Evolutionary conservation across 495 filamentous ascomycete species (phyloP).

Genomic region (Penicillium fimorum): DNA sequence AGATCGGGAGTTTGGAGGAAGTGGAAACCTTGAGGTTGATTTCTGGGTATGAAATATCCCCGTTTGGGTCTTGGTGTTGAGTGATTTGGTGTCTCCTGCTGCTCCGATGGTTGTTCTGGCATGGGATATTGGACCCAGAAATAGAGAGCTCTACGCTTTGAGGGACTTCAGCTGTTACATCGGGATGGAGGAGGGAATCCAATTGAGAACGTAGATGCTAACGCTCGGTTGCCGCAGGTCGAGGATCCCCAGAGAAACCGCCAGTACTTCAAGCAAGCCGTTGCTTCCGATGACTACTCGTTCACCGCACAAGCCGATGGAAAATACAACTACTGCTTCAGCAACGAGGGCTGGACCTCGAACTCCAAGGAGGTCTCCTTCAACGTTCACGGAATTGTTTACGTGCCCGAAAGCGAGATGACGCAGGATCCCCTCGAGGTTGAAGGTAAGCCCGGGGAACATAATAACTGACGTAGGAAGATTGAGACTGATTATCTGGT

Average conservation of each 20-base stretch:
- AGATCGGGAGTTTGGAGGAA: slow-evolving; percentile 91
- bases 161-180: neutral
- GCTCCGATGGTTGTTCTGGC: neutral
- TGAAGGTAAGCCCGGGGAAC: slow-evolving; percentile 59
- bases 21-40: slow-evolving; percentile 93
- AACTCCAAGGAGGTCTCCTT: slow-evolving; percentile 96
- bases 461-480: neutral
- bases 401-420: slow-evolving; percentile 85
- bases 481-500: slow-evolving; percentile 14
- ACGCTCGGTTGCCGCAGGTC: slow-evolving; percentile 51
- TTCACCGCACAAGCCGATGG: slow-evolving; percentile 85
- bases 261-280: slow-evolving; percentile 71
- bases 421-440: slow-evolving; percentile 84
- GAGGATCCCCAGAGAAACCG: slow-evolving; percentile 73
- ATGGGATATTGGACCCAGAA: neutral
- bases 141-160: neutral
- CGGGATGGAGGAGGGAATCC: neutral
- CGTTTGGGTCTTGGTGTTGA: neutral
- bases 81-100: neutral
- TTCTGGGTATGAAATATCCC: slow-evolving; percentile 75
- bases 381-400: slow-evolving; percentile 98
- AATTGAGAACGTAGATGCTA: slow-evolving; percentile 10
- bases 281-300: slow-evolving; percentile 88
- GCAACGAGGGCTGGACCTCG: slow-evolving; percentile 92
- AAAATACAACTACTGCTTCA: slow-evolving; percentile 95